Evolutionary conservation across 495 filamentous ascomycete species (phyloP).

Genomic region (Parathielavia appendiculata): DNA sequence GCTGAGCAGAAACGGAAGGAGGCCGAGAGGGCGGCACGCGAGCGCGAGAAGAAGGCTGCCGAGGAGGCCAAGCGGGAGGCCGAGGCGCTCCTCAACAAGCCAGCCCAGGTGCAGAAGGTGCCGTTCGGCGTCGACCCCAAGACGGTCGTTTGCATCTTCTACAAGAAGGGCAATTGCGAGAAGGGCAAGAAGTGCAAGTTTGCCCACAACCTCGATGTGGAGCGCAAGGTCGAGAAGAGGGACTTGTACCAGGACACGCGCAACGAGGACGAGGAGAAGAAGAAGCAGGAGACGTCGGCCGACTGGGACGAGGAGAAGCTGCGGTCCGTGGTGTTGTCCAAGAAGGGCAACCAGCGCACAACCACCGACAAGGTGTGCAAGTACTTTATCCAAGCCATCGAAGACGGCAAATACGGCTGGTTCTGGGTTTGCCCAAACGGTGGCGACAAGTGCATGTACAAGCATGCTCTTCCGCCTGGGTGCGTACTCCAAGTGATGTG

Average conservation of each 20-base stretch:
- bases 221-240: constrained; percentile 88
- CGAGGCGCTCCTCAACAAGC: constrained; percentile 82
- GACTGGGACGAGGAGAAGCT: constrained; percentile 98
- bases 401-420: constrained; percentile 98
- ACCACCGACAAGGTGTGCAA: constrained; percentile 99
- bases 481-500: constrained; percentile 40
- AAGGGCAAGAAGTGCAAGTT: constrained; percentile 99
- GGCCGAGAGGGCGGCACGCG: constrained; percentile 78
- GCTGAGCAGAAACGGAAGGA: constrained; percentile 84
- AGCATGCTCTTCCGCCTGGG: constrained; percentile 90
- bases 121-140: constrained; percentile 97
- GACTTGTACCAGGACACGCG: constrained; percentile 85
- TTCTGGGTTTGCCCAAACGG: constrained; percentile 98
- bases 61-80: constrained; percentile 75
- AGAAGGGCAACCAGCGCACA: constrained; percentile 94
- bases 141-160: constrained; percentile 94
- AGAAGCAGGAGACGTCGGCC: constrained; percentile 88
- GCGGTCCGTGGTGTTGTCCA: constrained; percentile 80
- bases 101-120: constrained; percentile 91
- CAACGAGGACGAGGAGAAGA: constrained; percentile 67
- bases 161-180: constrained; percentile 93
- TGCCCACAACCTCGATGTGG: constrained; percentile 81
- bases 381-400: constrained; percentile 95
- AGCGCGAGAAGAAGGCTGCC: constrained; percentile 76
- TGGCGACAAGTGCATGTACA: constrained; percentile 97